Percentiles rank a stretch among this genome's conserved stretches.
These are phyloP conservation scores for Cryptococcus sp. DNA, from an alignment of 1,284 basidiomycete genomes.

Conservation along the genomic window DNA sequence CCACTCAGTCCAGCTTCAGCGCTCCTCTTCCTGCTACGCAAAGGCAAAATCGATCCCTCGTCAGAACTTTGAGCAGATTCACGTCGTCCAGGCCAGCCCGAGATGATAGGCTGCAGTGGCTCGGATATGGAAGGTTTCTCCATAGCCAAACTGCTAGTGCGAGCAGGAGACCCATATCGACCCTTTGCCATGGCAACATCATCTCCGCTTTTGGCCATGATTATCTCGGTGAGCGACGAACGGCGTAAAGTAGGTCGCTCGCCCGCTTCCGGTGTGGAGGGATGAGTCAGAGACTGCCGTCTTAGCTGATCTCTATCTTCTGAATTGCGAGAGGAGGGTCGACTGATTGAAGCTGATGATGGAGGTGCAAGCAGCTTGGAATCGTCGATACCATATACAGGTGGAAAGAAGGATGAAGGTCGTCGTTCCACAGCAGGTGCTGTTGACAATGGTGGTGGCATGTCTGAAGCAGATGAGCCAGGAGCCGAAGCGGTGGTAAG, in stretches of 20 bases:
- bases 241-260: conserved; percentile 19
- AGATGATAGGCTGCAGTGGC: conserved; percentile 2
- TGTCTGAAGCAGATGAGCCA: conserved; percentile 7
- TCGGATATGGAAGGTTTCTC: conserved; percentile 15
- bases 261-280: conserved; percentile 25
- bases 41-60: conserved; percentile 6
- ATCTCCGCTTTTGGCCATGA: conserved; percentile 44
- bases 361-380: conserved; percentile 5
- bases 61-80: conserved; percentile 33
- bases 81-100: conserved; percentile 18
- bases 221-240: conserved; percentile 43
- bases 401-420: conserved; percentile 7
- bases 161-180: conserved; percentile 6
- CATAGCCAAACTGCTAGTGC: conserved; percentile 6
- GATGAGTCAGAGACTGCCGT: conserved; percentile 27
- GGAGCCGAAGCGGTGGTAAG: conserved; percentile 22
- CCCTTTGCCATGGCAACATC: conserved; percentile 29
- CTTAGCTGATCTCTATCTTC: conserved; percentile 8
- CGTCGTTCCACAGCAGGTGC: conserved; percentile 8
- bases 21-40: conserved; percentile 17
- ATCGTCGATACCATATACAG: conserved; percentile 4
- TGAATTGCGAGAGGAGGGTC: conserved; percentile 8
- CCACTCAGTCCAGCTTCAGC: conserved; percentile 1
- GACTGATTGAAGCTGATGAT: conserved; percentile 5
- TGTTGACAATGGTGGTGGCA: conserved; percentile 20